A percentile compares a stretch with the other conserved stretches of the same genome.
phyloP scores from a whole-genome alignment of 257 asterid species.

The Gentiana straminea region DNA sequence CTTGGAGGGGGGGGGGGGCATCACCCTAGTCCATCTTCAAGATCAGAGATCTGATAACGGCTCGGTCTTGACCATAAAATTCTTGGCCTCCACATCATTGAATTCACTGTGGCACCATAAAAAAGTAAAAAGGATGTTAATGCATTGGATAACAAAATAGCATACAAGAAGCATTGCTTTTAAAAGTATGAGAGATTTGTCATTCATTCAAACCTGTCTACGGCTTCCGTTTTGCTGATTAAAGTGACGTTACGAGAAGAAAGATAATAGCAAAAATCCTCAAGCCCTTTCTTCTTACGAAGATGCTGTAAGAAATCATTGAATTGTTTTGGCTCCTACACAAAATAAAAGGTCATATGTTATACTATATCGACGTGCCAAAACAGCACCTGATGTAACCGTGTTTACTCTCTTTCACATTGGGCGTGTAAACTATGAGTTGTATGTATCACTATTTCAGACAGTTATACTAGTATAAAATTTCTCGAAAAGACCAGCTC shows the following conservation, averaged over 20 bases:
- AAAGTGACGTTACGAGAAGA: constrained; percentile 35
- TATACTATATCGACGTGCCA: not conserved
- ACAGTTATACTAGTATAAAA: too few relatives aligned
- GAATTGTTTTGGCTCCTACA: constrained; percentile 80
- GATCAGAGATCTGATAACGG: constrained; percentile 25
- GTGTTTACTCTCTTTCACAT: too few relatives aligned
- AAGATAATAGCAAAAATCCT: constrained; percentile 37
- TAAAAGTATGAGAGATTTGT: too few relatives aligned
- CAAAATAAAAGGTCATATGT: not conserved
- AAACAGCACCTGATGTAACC: too few relatives aligned
- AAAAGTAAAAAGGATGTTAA: not conserved
- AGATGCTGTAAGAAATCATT: constrained; percentile 57
- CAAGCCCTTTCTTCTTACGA: constrained; percentile 33
- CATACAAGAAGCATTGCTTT: not conserved
- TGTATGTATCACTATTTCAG: too few relatives aligned
- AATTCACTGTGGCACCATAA: constrained; percentile 36
- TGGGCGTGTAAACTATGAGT: too few relatives aligned
- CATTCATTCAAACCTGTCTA: constrained; percentile 49
- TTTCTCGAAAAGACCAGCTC: too few relatives aligned
- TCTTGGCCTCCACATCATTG: constrained; percentile 52
- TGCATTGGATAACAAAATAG: not conserved
- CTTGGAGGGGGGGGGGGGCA: too few relatives aligned
- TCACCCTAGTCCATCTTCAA: not conserved
- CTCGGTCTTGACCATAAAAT: constrained; percentile 31
- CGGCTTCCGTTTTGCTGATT: constrained; percentile 66